Conservation (phyloP, 805 yeast genomes). For the Ogataea sp. region DNA sequence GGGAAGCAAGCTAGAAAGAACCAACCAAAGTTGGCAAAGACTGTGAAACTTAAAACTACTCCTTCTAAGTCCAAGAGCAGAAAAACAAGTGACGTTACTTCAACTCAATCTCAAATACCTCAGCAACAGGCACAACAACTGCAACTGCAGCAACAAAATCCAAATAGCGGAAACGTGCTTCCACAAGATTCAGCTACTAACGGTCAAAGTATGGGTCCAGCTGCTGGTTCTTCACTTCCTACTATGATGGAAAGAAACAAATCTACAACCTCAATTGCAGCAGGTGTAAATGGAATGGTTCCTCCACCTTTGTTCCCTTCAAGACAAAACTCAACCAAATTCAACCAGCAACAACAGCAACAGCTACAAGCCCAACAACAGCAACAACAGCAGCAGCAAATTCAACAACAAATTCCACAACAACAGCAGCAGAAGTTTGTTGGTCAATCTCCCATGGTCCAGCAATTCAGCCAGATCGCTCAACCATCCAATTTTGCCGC, state of each 20-base stretch:
- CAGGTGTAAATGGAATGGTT: slow-evolving; percentile 16
- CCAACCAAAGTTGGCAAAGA: background rate
- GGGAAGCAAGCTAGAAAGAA: too few species aligned
- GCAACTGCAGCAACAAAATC: background rate
- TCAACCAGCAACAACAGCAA: slow-evolving; percentile 1
- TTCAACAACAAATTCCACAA: slow-evolving; percentile 7
- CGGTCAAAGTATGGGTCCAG: too few species aligned
- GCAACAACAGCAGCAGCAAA: slow-evolving; percentile 1
- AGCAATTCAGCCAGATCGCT: background rate
- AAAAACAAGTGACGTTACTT: background rate
- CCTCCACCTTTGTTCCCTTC: slow-evolving; percentile 21
- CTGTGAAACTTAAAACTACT: background rate
- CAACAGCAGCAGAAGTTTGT: slow-evolving; percentile 6
- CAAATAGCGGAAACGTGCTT: background rate
- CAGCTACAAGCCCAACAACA: background rate
- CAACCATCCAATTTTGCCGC: background rate
- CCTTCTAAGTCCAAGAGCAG: slow-evolving; percentile 1
- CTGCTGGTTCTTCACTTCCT: too few species aligned
- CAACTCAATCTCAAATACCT: background rate
- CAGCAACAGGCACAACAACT: background rate
- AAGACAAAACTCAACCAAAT: background rate
- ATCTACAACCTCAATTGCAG: slow-evolving; percentile 16
- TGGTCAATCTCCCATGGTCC: slow-evolving; percentile 9
- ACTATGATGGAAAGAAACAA: background rate
- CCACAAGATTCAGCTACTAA: too few species aligned